Evolutionary conservation across 352 stramenopile genomes (phyloP).

Genomic region (Pythium utonaiense): DNA sequence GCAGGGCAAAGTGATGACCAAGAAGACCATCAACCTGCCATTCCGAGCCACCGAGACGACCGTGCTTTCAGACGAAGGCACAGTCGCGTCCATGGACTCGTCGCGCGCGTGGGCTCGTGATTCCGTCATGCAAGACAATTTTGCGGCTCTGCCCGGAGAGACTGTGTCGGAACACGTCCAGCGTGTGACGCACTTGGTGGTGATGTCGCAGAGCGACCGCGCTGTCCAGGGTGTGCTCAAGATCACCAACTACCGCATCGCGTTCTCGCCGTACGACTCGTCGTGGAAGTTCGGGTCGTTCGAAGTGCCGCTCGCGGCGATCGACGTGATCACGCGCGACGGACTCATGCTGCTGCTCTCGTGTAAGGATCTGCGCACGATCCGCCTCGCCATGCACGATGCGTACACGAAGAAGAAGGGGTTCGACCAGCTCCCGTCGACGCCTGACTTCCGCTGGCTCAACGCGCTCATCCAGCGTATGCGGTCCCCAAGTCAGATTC

Average conservation of each 20-base stretch:
- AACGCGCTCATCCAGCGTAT: slow-evolving; percentile 76
- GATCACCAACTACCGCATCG: slow-evolving; percentile 82
- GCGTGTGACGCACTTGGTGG: slow-evolving; percentile 81
- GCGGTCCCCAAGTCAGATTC: slow-evolving; percentile 75
- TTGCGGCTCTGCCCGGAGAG: slow-evolving; percentile 54
- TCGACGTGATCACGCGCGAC: slow-evolving; percentile 76
- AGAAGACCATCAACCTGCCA: slow-evolving; percentile 34
- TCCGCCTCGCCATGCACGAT: slow-evolving; percentile 83
- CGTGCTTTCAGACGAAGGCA: slow-evolving; percentile 16
- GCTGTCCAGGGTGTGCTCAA: slow-evolving; percentile 81
- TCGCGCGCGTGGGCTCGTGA: slow-evolving; percentile 46
- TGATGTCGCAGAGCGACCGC: slow-evolving; percentile 80
- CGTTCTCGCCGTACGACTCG: slow-evolving; percentile 80
- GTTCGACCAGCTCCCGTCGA: slow-evolving; percentile 73
- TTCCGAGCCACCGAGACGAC: slow-evolving; percentile 20
- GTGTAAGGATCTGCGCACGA: slow-evolving; percentile 77
- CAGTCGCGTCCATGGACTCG: slow-evolving; percentile 25
- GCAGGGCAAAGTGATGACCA: slow-evolving; percentile 82
- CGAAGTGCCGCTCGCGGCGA: slow-evolving; percentile 71
- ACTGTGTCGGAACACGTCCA: slow-evolving; percentile 76
- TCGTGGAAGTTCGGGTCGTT: slow-evolving; percentile 86
- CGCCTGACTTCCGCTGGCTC: slow-evolving; percentile 74
- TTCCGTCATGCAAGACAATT: slow-evolving; percentile 61
- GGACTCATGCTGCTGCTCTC: slow-evolving; percentile 77
- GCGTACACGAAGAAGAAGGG: slow-evolving; percentile 81